These are phyloP conservation scores for Hypoxylon subgilvum DNA, from an alignment of 495 filamentous ascomycete species.

Conservation along the genomic window DNA sequence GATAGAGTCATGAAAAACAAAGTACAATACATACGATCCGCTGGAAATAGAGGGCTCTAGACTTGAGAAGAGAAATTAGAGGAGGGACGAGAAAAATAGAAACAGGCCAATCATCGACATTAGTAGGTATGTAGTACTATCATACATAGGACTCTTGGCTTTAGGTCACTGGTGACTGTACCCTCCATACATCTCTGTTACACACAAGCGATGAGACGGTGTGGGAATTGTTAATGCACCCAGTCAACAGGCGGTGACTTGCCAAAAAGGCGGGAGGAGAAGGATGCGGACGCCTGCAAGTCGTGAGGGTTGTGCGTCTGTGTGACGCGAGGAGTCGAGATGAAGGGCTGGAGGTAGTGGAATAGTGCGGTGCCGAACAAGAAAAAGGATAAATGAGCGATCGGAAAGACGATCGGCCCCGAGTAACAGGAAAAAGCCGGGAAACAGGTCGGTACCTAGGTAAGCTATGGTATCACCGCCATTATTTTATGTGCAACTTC, in stretches of 20 bases:
- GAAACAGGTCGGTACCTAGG: not conserved
- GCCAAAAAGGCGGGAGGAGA: not conserved
- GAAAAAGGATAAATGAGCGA: not conserved
- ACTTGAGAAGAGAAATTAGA: not conserved
- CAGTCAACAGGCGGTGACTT: not conserved
- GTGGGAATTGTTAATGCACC: not conserved
- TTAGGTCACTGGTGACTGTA: not conserved
- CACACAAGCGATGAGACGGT: not conserved
- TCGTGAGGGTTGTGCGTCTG: not conserved
- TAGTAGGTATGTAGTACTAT: too few relatives aligned
- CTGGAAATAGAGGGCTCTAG: not conserved
- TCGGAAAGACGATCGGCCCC: not conserved
- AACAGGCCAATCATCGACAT: not conserved
- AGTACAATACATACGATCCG: too few relatives aligned
- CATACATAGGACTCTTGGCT: not conserved
- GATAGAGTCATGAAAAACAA: too few relatives aligned
- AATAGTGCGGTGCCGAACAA: too few relatives aligned
- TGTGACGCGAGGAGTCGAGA: too few relatives aligned
- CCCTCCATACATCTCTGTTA: not conserved
- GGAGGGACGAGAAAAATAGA: not conserved
- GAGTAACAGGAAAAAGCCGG: not conserved
- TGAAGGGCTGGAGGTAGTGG: not conserved
- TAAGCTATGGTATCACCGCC: not conserved
- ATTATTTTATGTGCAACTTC: slow-evolving; percentile 9
- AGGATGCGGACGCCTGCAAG: not conserved